Evolutionary conservation across 208 protist species (phyloP).

Genomic region (Leishmania major): DNA sequence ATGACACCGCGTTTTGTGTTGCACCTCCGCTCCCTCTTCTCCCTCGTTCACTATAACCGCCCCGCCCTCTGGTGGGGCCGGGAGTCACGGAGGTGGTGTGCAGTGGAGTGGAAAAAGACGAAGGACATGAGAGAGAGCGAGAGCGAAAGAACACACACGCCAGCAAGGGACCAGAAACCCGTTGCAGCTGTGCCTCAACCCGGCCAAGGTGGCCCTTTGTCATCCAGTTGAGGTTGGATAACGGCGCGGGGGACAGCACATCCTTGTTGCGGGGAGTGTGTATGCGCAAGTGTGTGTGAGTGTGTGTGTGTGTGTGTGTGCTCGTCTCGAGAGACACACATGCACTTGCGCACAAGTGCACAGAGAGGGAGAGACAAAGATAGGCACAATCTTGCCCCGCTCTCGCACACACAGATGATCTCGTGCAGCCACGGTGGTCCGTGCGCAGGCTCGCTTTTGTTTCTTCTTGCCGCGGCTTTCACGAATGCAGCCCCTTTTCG

Average conservation of each 20-base stretch:
- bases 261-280: neutral
- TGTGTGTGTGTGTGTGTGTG: neutral
- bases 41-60: neutral
- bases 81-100: neutral
- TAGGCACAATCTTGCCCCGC: neutral
- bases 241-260: neutral
- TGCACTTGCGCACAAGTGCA: neutral
- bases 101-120: neutral
- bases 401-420: neutral
- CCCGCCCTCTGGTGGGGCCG: neutral
- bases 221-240: neutral
- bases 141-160: neutral
- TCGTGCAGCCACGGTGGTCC: neutral
- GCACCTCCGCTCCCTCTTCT: neutral
- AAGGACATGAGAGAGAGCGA: neutral
- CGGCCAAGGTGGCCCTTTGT: neutral
- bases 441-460: neutral
- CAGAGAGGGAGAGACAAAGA: neutral
- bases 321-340: neutral
- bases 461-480: neutral
- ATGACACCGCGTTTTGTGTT: neutral
- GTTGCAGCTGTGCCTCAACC: neutral
- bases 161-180: neutral
- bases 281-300: neutral
- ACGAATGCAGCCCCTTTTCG: neutral